Percentiles rank a stretch among this genome's conserved stretches.
Conservation (phyloP, 495 filamentous ascomycete genomes). For the Aspergillus incahuasiensis region DNA sequence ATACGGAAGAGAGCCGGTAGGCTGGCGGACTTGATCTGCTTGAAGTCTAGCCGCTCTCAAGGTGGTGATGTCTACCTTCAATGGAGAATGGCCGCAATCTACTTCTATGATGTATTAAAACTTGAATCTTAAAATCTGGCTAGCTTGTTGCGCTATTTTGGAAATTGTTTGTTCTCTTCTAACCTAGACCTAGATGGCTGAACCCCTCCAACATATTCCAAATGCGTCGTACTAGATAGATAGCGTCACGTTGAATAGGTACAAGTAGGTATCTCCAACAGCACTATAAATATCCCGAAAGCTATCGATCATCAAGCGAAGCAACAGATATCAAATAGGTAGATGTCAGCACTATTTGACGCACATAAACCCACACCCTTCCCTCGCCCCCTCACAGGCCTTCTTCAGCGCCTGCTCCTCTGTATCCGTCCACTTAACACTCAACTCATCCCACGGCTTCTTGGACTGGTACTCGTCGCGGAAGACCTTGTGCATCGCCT, state of each 20-base stretch:
- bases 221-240: no score
- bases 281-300: no score
- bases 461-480: slow-evolving; percentile 67
- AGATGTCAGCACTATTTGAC: slow-evolving; percentile 52
- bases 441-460: slow-evolving; percentile 84
- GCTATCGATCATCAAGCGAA: no score
- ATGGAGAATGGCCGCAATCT: no score
- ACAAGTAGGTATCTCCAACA: no score
- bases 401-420: slow-evolving; percentile 75
- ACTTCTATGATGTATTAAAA: slow-evolving; percentile 1
- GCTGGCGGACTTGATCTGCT: slow-evolving; percentile 5
- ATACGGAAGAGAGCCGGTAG: slow-evolving; percentile 27
- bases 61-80: no score
- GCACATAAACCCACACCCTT: slow-evolving; percentile 76
- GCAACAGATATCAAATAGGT: no score
- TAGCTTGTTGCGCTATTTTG: background rate
- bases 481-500: slow-evolving; percentile 66
- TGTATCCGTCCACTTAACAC: slow-evolving; percentile 82
- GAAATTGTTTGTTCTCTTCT: background rate
- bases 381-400: slow-evolving; percentile 64
- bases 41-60: no score
- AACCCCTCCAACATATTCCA: no score
- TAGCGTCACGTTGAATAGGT: no score
- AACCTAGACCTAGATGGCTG: no score
- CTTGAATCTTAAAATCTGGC: background rate